These are phyloP conservation scores for Beverwykella pulmonaria DNA, from an alignment of 495 filamentous ascomycete genomes.

Conservation along the genomic window DNA sequence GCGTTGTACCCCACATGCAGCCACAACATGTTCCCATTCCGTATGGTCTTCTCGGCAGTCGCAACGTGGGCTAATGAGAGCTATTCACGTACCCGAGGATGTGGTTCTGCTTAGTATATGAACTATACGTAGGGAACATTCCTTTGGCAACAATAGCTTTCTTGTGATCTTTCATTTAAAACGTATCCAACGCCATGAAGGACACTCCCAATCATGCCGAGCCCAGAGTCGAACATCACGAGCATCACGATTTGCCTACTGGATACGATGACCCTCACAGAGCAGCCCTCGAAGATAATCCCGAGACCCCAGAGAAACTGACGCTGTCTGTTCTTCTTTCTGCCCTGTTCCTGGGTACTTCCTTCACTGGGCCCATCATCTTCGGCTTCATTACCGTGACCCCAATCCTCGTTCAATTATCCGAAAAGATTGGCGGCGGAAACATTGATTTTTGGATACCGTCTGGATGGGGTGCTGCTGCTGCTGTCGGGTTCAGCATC, in stretches of 20 bases:
- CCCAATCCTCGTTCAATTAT: slow-evolving; percentile 38
- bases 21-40: no score
- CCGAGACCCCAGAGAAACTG: slow-evolving; percentile 34
- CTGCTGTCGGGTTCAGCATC: slow-evolving; percentile 13
- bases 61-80: no score
- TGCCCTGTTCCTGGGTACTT: slow-evolving; percentile 42
- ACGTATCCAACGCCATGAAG: slow-evolving; percentile 2
- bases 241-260: slow-evolving; percentile 13
- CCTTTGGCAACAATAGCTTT: no score
- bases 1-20: no score
- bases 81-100: no score
- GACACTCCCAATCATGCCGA: neutral
- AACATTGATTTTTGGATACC: slow-evolving; percentile 31
- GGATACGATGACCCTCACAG: slow-evolving; percentile 36
- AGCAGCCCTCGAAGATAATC: slow-evolving; percentile 41
- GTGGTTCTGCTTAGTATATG: no score
- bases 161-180: no score
- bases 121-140: no score
- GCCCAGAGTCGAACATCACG: slow-evolving; percentile 15
- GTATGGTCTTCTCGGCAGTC: no score
- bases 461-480: slow-evolving; percentile 37
- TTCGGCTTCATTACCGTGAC: slow-evolving; percentile 40
- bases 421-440: slow-evolving; percentile 28
- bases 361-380: slow-evolving; percentile 38
- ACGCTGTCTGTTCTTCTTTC: slow-evolving; percentile 42